Conservation (phyloP, 2,329 filamentous ascomycete species). For the Nectriaceae sp. region DNA sequence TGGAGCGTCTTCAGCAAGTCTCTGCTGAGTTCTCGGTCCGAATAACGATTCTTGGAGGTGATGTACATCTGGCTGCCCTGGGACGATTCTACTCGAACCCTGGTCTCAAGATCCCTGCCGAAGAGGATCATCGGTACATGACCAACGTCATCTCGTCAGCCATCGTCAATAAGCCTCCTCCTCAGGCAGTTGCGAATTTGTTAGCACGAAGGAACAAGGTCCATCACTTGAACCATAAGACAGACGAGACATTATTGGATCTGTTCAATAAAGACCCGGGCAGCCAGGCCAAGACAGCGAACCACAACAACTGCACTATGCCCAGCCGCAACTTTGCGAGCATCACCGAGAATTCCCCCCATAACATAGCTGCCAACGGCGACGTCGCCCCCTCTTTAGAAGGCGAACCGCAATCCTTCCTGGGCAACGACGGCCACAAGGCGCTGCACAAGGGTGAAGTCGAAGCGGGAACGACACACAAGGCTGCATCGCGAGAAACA, state of each 20-base stretch:
- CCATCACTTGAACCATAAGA: slow-evolving; percentile 68
- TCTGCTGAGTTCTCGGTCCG: slow-evolving; percentile 86
- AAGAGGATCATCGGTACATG: slow-evolving; percentile 91
- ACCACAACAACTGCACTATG: slow-evolving; percentile 83
- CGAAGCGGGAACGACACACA: slow-evolving; percentile 76
- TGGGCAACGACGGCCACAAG: slow-evolving; percentile 65
- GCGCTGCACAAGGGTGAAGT: slow-evolving; percentile 76
- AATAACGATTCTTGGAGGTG: slow-evolving; percentile 88
- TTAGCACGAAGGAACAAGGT: slow-evolving; percentile 88
- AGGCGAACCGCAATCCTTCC: slow-evolving; percentile 29
- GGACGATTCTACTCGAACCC: slow-evolving; percentile 95
- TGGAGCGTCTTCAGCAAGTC: slow-evolving; percentile 80
- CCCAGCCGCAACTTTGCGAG: slow-evolving; percentile 92
- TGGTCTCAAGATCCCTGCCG: slow-evolving; percentile 72
- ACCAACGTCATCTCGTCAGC: slow-evolving; percentile 91
- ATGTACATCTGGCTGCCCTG: slow-evolving; percentile 89
- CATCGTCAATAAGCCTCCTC: slow-evolving; percentile 93
- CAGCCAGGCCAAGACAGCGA: slow-evolving; percentile 68
- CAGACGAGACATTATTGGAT: slow-evolving; percentile 91
- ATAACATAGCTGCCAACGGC: slow-evolving; percentile 38
- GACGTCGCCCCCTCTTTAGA: slow-evolving; percentile 22
- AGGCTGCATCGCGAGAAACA: slow-evolving; percentile 62
- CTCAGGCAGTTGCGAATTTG: slow-evolving; percentile 84
- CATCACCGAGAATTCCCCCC: slow-evolving; percentile 82
- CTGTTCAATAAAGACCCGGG: slow-evolving; percentile 92